Base-by-base conservation (phyloP, 2,329 filamentous ascomycete species). In the Alternaria panax region DNA sequence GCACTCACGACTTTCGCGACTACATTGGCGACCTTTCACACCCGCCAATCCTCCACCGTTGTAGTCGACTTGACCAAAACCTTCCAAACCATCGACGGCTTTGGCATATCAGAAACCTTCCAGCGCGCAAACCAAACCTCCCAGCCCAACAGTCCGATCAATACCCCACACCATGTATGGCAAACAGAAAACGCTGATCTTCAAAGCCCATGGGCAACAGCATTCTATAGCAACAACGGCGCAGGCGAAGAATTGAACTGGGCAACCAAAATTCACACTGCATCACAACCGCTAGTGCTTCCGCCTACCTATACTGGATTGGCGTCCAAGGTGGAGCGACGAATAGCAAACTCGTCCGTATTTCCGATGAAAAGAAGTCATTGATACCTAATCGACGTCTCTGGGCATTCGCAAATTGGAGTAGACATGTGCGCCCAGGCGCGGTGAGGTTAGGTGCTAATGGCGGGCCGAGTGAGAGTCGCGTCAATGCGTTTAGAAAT, bases 231-330 rank as follows among this genome's bases (percentile, higher is more conserved):
- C 4, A 76, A 69, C 62, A 83, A 83, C 51, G 81, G 78, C 27
- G 76, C 78, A 0, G 81, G 81, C 54, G 85, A 87, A 60, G 85
- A 85, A 8, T 73, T 85, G 58, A 84, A 82, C 12, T 87, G 84
- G 85, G 85, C 85, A 1, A 82, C 82, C 65, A 82, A 84, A 65
- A 82, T 87, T 53, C 82, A 83, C 45, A 77, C 78, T 27, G 83
- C 81, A 75, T 87, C 9, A 77, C 82, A 12, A 79, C 78, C 60
- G 80, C 78, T 27, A 82, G 83, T 60, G 74, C 81, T 2, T 82
- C 81, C 4, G 85, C 80, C 0, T 86, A 86, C 65, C 75, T 87
- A 1, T 86, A 85, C 73, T 87, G 84, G 85, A 79, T 84, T 66
- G 83, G 84, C 25, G 70, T 72, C 2, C 77, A 80, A 56, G 77